A percentile compares a stretch with the other conserved stretches of the same genome.
Evolutionary conservation across 2,329 filamentous ascomycete genomes (phyloP).

Genomic region (Fusarium keratoplasticum): DNA sequence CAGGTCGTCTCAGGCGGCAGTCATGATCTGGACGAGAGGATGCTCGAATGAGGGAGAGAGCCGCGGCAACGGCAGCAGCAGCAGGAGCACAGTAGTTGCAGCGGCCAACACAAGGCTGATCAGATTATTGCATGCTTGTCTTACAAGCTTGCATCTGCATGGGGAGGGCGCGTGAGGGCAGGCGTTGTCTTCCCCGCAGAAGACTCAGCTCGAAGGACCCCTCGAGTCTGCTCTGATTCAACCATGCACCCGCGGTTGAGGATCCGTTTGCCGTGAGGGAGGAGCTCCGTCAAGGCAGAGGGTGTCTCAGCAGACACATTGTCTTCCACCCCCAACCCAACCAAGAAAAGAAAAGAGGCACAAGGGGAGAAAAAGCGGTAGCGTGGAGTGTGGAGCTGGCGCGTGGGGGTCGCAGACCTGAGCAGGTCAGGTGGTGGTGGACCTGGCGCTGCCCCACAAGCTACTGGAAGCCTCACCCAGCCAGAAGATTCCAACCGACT

Average conservation of each 20-base stretch:
- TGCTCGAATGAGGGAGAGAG: neutral
- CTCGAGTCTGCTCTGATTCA: conserved; percentile 2
- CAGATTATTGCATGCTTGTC: conserved; percentile 8
- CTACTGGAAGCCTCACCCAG: conserved; percentile 15
- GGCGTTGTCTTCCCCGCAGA: conserved; percentile 6
- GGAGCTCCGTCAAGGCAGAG: conserved; percentile 1
- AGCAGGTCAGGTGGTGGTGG: conserved; percentile 32
- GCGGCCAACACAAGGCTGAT: conserved; percentile 1
- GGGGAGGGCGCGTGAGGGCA: conserved; percentile 1
- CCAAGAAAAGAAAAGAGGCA: conserved; percentile 16
- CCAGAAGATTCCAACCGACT: conserved; percentile 22
- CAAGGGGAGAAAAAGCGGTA: conserved; percentile 23
- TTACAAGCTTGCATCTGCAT: conserved; percentile 1
- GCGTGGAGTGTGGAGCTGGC: conserved; percentile 29
- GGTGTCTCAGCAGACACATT: neutral
- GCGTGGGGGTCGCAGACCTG: conserved; percentile 28
- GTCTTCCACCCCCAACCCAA: neutral
- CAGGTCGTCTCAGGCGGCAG: conserved; percentile 3
- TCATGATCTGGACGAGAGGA: conserved; percentile 4
- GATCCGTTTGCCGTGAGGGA: neutral
- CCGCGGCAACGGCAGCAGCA: neutral
- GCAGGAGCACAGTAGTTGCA: neutral
- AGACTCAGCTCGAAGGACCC: neutral
- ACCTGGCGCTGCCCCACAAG: conserved; percentile 8
- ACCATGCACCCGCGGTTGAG: conserved; percentile 3